phyloP scores from a whole-genome alignment of 164 flowering plant genomes.

The Stephania japonica region DNA sequence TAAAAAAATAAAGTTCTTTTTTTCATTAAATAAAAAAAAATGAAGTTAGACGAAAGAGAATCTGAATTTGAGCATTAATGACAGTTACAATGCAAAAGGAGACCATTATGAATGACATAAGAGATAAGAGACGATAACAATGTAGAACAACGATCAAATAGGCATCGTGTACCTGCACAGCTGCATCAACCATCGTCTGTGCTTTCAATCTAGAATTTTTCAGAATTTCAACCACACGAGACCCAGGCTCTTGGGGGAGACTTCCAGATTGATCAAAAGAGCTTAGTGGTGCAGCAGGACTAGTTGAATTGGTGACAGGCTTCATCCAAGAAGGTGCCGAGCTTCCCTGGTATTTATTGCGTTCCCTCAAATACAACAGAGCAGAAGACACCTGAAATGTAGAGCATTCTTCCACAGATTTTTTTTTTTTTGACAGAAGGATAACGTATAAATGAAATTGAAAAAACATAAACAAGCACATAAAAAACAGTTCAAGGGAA shows the following conservation, averaged over 20 bases:
- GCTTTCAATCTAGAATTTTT: conserved; percentile 54
- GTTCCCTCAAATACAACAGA: conserved; percentile 44
- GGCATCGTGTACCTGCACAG: conserved; percentile 42
- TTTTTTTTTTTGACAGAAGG: not conserved
- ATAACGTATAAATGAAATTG: not conserved
- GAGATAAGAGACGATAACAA: too few relatives aligned
- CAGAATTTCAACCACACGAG: conserved; percentile 48
- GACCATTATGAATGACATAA: not conserved
- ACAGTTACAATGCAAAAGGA: not conserved
- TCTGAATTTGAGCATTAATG: not conserved
- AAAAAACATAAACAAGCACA: not conserved
- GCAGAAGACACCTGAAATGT: conserved; percentile 51
- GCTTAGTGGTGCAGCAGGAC: conserved; percentile 16
- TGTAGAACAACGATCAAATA: not conserved
- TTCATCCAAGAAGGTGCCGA: conserved; percentile 25
- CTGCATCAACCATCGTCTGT: conserved; percentile 55
- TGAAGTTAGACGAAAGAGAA: not conserved
- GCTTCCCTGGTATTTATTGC: conserved; percentile 51
- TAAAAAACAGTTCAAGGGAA: conserved; percentile 8
- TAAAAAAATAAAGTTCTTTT: not conserved
- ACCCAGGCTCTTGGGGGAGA: conserved; percentile 32
- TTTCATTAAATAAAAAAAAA: not conserved
- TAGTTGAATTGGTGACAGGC: conserved; percentile 19
- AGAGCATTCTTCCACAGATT: not conserved
- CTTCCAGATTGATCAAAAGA: conserved; percentile 27